phyloP scores from a whole-genome alignment of 192 early-diverging fungal genomes.

The Backusella tarrabulga region DNA sequence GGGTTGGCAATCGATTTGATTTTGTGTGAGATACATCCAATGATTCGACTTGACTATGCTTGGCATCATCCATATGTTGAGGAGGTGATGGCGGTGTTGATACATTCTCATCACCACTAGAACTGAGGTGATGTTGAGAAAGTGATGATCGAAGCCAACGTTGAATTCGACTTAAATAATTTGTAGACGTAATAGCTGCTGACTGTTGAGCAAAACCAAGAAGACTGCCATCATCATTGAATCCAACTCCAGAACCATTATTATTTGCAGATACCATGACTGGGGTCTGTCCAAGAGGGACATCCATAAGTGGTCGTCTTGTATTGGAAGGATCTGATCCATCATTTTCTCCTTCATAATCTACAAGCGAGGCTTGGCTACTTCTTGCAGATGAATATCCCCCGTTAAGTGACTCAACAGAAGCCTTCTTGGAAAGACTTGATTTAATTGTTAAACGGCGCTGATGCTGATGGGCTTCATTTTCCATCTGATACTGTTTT shows the following conservation, averaged over 20 bases:
- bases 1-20: not conserved
- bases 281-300: constrained; percentile 8
- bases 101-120: not conserved
- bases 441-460: not conserved
- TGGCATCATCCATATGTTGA: not conserved
- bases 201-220: constrained; percentile 10
- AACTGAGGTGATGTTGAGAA: not conserved
- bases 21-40: not conserved
- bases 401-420: constrained; percentile 14
- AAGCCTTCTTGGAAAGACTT: constrained; percentile 20
- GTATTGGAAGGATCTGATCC: not conserved
- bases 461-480: not conserved
- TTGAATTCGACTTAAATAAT: constrained; percentile 25
- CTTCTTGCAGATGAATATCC: constrained; percentile 13
- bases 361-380: constrained; percentile 15
- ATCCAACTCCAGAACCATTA: not conserved
- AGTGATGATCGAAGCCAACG: constrained; percentile 29
- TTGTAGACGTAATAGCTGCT: constrained; percentile 12
- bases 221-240: not conserved
- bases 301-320: not conserved
- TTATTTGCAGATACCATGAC: not conserved
- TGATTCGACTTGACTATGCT: constrained; percentile 1
- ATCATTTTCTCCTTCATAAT: not conserved
- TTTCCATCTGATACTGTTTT: constrained; percentile 24
- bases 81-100: constrained; percentile 4